These are phyloP conservation scores for Lachancea kluyveri DNA, from an alignment of 805 yeast species.

Conservation along the genomic window DNA sequence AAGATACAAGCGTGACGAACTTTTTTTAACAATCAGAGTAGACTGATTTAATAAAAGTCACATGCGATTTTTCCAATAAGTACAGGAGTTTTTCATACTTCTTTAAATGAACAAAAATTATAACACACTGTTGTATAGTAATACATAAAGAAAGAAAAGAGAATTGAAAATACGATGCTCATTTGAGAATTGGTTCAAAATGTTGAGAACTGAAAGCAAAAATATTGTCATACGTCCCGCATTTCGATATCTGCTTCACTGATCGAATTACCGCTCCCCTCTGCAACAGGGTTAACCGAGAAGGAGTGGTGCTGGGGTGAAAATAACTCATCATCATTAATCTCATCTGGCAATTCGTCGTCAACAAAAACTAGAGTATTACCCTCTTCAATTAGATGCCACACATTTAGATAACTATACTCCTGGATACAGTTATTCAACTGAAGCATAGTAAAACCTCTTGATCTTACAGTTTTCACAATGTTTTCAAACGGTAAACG, in stretches of 20 bases:
- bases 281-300: neutral
- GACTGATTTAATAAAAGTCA: too few relatives aligned
- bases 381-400: slow-evolving; percentile 72
- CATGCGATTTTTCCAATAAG: too few relatives aligned
- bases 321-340: too few relatives aligned
- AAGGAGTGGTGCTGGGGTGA: too few relatives aligned
- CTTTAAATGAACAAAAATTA: too few relatives aligned
- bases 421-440: slow-evolving; percentile 69
- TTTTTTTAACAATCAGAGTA: too few relatives aligned
- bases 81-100: too few relatives aligned
- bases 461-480: slow-evolving; percentile 60
- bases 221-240: neutral
- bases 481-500: slow-evolving; percentile 42
- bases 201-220: neutral
- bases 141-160: too few relatives aligned
- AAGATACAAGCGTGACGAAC: too few relatives aligned
- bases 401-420: slow-evolving; percentile 64
- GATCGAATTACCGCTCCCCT: slow-evolving; percentile 1
- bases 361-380: slow-evolving; percentile 54
- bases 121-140: too few relatives aligned
- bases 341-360: too few relatives aligned
- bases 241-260: neutral
- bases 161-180: neutral
- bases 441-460: slow-evolving; percentile 80
- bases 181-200: neutral